phyloP scores from a whole-genome alignment of 441 rosid genomes.

The Aquilaria agallochum region DNA sequence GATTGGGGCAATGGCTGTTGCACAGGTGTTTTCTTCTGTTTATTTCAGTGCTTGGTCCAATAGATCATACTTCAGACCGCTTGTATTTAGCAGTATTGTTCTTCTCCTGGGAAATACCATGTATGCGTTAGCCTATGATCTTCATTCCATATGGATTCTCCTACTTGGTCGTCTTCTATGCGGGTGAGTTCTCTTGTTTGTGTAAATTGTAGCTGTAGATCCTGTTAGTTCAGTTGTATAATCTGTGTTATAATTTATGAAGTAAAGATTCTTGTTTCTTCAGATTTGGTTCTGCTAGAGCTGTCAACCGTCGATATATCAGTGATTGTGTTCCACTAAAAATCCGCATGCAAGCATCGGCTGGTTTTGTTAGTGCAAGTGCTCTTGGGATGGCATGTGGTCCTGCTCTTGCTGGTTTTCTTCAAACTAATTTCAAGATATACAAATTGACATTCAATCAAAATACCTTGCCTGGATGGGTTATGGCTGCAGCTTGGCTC shows the following conservation, averaged over 20 bases:
- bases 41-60: conserved; percentile 99
- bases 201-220: conserved; percentile 5
- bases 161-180: conserved; percentile 86
- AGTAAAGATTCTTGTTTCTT: conserved; percentile 6
- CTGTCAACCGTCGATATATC: conserved; percentile 94
- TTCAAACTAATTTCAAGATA: conserved; percentile 75
- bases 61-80: conserved; percentile 90
- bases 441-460: conserved; percentile 74
- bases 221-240: neutral
- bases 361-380: conserved; percentile 99
- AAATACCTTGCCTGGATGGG: conserved; percentile 95
- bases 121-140: conserved; percentile 97
- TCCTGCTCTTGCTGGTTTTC: conserved; percentile 96
- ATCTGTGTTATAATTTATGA: conserved; percentile 4
- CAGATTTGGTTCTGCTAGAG: conserved; percentile 99
- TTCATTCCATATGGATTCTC: conserved; percentile 65
- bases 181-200: conserved; percentile 58
- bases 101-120: conserved; percentile 73
- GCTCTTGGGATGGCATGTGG: conserved; percentile 99
- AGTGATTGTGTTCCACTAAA: conserved; percentile 93
- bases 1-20: conserved; percentile 98
- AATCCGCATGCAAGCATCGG: conserved; percentile 96
- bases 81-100: conserved; percentile 83
- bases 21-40: conserved; percentile 94
- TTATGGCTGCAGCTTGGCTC: conserved; percentile 92